phyloP scores from a whole-genome alignment of 2,329 filamentous ascomycete genomes.

The Verticillium isaacii region DNA sequence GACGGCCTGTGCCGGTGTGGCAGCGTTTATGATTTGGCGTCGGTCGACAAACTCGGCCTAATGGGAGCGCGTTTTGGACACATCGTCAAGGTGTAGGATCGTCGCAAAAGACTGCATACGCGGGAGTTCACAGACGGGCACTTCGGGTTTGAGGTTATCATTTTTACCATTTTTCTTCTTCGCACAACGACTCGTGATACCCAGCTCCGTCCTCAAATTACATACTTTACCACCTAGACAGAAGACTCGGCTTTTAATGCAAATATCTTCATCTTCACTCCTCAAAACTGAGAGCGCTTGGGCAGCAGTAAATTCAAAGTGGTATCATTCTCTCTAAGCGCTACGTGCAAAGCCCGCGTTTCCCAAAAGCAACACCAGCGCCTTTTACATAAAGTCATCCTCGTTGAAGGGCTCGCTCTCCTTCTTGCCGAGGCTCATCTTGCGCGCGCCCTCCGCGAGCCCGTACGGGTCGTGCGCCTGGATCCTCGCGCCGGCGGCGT shows the following conservation, averaged over 20 bases:
- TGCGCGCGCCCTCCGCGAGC: conserved; percentile 37
- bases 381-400: conserved; percentile 40
- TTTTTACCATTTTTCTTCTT: background rate
- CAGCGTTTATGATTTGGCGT: conserved; percentile 62
- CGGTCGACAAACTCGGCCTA: conserved; percentile 45
- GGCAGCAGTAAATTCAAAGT: background rate
- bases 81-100: background rate
- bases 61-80: background rate
- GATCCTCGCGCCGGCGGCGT: conserved; percentile 17
- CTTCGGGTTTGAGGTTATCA: conserved; percentile 1
- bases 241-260: conserved; percentile 1
- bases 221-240: background rate
- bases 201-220: conserved; percentile 1
- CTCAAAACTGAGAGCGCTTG: background rate
- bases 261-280: background rate
- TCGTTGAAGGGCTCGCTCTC: conserved; percentile 28
- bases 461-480: conserved; percentile 23
- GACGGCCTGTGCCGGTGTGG: conserved; percentile 57
- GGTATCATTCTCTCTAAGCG: background rate
- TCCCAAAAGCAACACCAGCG: background rate
- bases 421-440: conserved; percentile 31
- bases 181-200: background rate
- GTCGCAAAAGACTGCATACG: background rate
- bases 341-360: conserved; percentile 5
- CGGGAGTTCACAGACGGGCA: conserved; percentile 2